These are phyloP conservation scores for Inga leiocalycina DNA, from an alignment of 306 rosid genomes.

Conservation along the genomic window DNA sequence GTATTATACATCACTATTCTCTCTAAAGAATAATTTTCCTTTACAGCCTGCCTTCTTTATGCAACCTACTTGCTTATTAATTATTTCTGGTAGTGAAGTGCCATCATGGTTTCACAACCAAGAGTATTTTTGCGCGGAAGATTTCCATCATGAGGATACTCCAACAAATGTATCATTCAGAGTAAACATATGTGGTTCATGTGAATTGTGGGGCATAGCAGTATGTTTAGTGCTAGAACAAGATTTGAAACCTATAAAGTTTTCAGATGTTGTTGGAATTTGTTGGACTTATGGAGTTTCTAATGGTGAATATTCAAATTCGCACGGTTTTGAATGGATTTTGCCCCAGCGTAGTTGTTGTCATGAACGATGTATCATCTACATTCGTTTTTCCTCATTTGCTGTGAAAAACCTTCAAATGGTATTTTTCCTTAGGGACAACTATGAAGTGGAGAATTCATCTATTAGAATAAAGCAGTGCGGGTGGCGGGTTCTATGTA, in stretches of 20 bases:
- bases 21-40: background rate
- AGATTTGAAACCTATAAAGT: background rate
- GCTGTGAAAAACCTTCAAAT: background rate
- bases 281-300: background rate
- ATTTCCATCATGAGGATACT: no score
- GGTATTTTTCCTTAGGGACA: background rate
- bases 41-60: background rate
- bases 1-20: no score
- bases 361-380: background rate
- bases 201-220: background rate
- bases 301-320: background rate
- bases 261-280: no score
- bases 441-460: background rate
- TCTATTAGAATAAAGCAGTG: background rate
- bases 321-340: fast-evolving
- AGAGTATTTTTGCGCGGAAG: background rate
- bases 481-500: background rate
- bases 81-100: background rate
- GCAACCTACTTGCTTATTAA: background rate
- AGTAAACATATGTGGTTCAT: background rate
- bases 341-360: background rate
- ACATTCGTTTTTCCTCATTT: background rate
- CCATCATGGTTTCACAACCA: background rate
- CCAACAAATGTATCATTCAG: background rate
- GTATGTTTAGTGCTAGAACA: background rate